Conservation (phyloP, 345 rosid genomes). For the Camelina laxa region DNA sequence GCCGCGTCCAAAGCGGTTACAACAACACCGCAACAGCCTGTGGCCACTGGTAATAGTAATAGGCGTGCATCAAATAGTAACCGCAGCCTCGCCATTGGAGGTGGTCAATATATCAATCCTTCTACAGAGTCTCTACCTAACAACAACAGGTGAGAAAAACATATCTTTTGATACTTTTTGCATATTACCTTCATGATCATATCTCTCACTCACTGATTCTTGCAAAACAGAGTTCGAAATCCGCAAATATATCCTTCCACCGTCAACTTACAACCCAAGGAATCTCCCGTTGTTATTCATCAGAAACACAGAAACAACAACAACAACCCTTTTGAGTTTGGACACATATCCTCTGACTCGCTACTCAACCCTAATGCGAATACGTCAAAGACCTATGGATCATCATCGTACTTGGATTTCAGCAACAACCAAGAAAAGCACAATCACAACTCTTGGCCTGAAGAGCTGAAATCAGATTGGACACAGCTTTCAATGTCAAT, state of each 20-base stretch:
- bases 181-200: neutral
- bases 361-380: conserved; percentile 46
- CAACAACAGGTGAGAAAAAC: conserved; percentile 49
- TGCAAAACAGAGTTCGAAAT: conserved; percentile 49
- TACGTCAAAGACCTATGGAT: conserved; percentile 47
- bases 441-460: conserved; percentile 52
- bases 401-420: conserved; percentile 49
- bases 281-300: conserved; percentile 33
- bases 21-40: conserved; percentile 40
- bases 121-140: conserved; percentile 41
- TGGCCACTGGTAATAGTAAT: conserved; percentile 38
- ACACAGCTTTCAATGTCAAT: conserved; percentile 77
- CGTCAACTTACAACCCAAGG: conserved; percentile 45
- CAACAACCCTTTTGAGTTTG: conserved; percentile 48
- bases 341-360: conserved; percentile 56
- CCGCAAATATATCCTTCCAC: conserved; percentile 41
- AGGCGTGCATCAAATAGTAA: conserved; percentile 41
- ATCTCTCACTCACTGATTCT: neutral
- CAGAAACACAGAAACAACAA: conserved; percentile 43
- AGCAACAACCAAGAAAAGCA: conserved; percentile 46
- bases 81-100: conserved; percentile 38
- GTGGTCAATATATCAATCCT: conserved; percentile 46
- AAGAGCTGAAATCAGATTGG: conserved; percentile 64
- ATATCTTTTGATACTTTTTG: neutral
- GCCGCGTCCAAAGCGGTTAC: conserved; percentile 50